phyloP scores from a whole-genome alignment of 306 rosid genomes.

The Carpinus viminea region DNA sequence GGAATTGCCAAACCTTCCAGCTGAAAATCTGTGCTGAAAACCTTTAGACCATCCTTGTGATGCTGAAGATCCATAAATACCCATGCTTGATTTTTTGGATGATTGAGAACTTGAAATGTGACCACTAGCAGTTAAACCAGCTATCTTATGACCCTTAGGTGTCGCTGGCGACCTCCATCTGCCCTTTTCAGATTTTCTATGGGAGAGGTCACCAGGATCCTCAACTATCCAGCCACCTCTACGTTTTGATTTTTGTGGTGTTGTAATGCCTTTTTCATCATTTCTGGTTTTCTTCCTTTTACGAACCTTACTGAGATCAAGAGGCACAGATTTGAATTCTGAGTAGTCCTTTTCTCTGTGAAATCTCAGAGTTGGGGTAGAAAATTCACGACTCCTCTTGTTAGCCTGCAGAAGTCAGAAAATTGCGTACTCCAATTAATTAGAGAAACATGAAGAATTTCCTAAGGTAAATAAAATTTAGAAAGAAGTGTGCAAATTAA shows the following conservation, averaged over 20 bases:
- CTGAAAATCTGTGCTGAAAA: constrained; percentile 45
- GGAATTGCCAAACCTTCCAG: constrained; percentile 55
- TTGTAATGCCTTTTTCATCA: constrained; percentile 41
- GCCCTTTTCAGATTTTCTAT: constrained; percentile 27
- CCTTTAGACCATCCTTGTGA: constrained; percentile 35
- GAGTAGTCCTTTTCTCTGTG: constrained; percentile 42
- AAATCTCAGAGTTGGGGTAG: constrained; percentile 37
- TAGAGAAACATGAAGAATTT: background rate
- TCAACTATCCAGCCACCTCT: constrained; percentile 56
- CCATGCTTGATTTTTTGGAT: constrained; percentile 27
- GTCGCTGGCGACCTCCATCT: constrained; percentile 46
- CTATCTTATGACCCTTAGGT: constrained; percentile 32
- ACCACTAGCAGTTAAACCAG: constrained; percentile 33
- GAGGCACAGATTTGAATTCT: constrained; percentile 59
- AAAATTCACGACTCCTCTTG: constrained; percentile 46
- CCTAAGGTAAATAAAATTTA: background rate
- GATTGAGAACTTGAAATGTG: constrained; percentile 39
- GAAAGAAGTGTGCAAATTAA: background rate
- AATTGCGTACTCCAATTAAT: background rate
- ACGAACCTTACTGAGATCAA: constrained; percentile 40
- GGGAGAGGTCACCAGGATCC: constrained; percentile 50
- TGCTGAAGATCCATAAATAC: constrained; percentile 36
- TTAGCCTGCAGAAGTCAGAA: constrained; percentile 41
- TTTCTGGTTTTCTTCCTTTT: constrained; percentile 44
- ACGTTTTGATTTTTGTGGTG: constrained; percentile 48